Evolutionary conservation across 495 filamentous ascomycete genomes (phyloP), one percentile per base, ranked within the genome.

Genomic region (Darksidea phi): DNA sequence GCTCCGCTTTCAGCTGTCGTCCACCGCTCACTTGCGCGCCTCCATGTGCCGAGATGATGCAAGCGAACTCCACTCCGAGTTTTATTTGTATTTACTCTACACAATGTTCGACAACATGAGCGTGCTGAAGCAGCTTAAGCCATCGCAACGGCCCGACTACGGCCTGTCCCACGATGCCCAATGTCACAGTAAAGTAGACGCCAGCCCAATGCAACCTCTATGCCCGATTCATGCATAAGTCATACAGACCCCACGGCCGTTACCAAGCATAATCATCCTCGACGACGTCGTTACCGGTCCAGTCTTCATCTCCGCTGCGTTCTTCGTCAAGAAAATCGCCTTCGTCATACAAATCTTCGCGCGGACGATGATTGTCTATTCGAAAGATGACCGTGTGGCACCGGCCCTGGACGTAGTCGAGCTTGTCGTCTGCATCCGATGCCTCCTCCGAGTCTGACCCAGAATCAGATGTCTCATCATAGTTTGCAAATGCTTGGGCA

Each of bases 361-460:
- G 80, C 18, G 87, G 88, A 43, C 90, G 84, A 66, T 88, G 83
- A 71, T 95, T 93, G 68, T 95, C 91, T 51, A 96, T 87, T 18
- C 83, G 77, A 45, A 96, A 80, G 45, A 84, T 82, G n/a, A 96
- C 90, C 34, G 83, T 75, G 23, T 91, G 79, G 72, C 91, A 96
- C 79, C 90, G 78, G 1, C 91, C 89, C 47, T 94, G 91, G 15
- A 86, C 73, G 57, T 79, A 76, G 1, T 72, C 57, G 18, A 70
- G 54, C 13, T 69, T 63, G 23, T 68, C 67, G 2, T 57, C 56
- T 32, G 56, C 43, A 43, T 48, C 46, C 15, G 38, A 18, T 38
- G 11, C 34, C 32, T 17, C 52, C 1, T 54, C 41, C 13, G 43
- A 38, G n/a, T 50, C 59, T 18, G 21, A 41, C 2, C 54, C 58